Evolutionary conservation across 768 basidiomycete genomes (phyloP).

Genomic region (Boletus subparvulus): DNA sequence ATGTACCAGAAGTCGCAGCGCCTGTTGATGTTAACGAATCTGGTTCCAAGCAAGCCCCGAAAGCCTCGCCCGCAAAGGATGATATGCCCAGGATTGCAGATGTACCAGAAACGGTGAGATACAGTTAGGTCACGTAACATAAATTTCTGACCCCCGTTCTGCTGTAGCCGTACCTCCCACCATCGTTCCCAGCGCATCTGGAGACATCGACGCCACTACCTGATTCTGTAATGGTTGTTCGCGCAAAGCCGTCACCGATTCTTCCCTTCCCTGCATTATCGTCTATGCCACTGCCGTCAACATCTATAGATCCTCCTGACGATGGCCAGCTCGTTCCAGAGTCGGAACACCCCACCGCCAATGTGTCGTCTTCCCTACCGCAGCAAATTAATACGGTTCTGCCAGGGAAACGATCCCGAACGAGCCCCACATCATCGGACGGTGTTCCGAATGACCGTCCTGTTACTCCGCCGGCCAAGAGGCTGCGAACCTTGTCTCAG

Average conservation of each 20-base stretch:
- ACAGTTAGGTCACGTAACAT: conserved; percentile 1
- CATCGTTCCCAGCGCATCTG: conserved; percentile 54
- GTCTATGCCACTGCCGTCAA: conserved; percentile 28
- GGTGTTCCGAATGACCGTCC: conserved; percentile 12
- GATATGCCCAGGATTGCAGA: conserved; percentile 31
- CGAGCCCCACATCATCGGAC: conserved; percentile 30
- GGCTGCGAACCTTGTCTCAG: conserved; percentile 14
- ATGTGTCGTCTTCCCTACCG: conserved; percentile 14
- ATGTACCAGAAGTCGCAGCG: background rate
- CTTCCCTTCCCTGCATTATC: conserved; percentile 23
- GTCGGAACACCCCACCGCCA: conserved; percentile 7
- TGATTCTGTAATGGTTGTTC: conserved; percentile 19
- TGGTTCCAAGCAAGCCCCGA: conserved; percentile 1
- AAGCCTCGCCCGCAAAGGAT: conserved; percentile 2
- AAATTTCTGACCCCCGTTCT: conserved; percentile 13
- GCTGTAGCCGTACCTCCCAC: conserved; percentile 48
- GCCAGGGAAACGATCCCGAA: conserved; percentile 30
- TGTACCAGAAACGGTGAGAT: conserved; percentile 39
- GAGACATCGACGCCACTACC: conserved; percentile 52
- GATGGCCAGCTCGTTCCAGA: conserved; percentile 10
- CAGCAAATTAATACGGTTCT: conserved; percentile 14
- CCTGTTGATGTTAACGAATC: conserved; percentile 1
- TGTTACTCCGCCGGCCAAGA: conserved; percentile 27
- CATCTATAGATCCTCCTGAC: conserved; percentile 18
- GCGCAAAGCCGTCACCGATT: conserved; percentile 48